These are phyloP conservation scores for Sistotremastrum suecicum DNA, from an alignment of 768 basidiomycete genomes.

Conservation along the genomic window DNA sequence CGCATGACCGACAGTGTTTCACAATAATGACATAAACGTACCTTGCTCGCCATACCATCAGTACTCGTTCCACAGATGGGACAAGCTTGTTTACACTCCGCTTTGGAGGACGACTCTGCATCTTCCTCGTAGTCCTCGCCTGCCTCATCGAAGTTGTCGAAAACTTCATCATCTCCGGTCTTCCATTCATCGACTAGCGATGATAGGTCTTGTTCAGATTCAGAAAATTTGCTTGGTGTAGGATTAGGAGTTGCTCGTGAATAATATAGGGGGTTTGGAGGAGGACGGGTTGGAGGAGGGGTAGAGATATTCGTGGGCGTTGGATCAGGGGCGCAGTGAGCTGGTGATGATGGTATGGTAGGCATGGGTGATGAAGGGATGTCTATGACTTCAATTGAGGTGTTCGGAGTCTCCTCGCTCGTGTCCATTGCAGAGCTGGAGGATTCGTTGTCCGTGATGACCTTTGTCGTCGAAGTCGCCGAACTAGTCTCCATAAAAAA, in stretches of 20 bases:
- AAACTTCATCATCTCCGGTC: conserved; percentile 58
- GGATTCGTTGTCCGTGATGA: no score
- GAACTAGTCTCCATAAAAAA: neutral
- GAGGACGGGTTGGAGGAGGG: neutral
- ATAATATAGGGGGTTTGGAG: neutral
- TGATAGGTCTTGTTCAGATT: conserved; percentile 6
- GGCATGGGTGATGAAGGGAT: no score
- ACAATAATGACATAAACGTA: conserved; percentile 13
- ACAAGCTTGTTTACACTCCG: conserved; percentile 7
- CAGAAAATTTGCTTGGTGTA: neutral
- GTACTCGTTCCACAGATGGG: conserved; percentile 18
- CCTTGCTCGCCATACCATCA: conserved; percentile 14
- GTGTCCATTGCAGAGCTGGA: no score
- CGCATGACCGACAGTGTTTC: conserved; percentile 7
- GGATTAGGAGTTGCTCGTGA: neutral
- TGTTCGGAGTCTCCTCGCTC: no score
- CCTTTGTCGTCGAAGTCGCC: no score
- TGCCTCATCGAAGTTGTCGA: conserved; percentile 14
- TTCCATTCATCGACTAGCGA: conserved; percentile 43
- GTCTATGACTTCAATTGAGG: no score
- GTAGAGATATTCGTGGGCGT: neutral
- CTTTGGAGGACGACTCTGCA: conserved; percentile 13
- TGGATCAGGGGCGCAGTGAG: neutral
- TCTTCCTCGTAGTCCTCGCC: conserved; percentile 16
- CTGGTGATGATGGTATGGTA: no score